Conservation (phyloP, 2,329 filamentous ascomycete species). For the Canariomyces notabilis region DNA sequence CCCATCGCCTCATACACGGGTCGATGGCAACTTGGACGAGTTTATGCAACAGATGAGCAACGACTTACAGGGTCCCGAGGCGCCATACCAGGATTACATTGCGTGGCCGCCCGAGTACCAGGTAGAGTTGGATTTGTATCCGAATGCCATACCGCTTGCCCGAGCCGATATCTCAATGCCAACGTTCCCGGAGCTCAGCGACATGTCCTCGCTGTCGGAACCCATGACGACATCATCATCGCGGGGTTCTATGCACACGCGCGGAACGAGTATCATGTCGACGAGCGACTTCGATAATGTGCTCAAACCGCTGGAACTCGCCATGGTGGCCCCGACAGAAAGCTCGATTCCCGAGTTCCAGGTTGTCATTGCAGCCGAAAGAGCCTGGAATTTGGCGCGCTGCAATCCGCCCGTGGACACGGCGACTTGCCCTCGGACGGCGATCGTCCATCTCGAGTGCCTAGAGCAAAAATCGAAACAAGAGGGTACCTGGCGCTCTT, state of each 20-base stretch:
- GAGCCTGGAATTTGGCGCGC: constrained; percentile 47
- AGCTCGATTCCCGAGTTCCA: constrained; percentile 41
- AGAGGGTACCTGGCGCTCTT: constrained; percentile 41
- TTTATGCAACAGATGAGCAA: constrained; percentile 36
- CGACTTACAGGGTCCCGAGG: constrained; percentile 34
- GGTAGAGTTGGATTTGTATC: constrained; percentile 40
- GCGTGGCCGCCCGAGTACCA: constrained; percentile 39
- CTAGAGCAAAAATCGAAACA: constrained; percentile 46
- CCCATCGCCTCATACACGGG: constrained; percentile 33
- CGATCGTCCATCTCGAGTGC: constrained; percentile 47
- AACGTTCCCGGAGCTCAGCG: constrained; percentile 37
- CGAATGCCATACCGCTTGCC: constrained; percentile 29
- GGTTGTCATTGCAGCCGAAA: constrained; percentile 43
- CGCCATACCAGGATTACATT: constrained; percentile 40
- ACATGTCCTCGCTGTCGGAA: constrained; percentile 40
- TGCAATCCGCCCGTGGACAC: constrained; percentile 45
- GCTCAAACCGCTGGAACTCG: constrained; percentile 31
- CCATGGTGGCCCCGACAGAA: constrained; percentile 26
- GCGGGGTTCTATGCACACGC: constrained; percentile 40
- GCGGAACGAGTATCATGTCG: constrained; percentile 45
- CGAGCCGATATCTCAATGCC: constrained; percentile 34
- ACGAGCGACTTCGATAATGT: constrained; percentile 33
- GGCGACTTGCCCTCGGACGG: constrained; percentile 43
- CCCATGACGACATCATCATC: constrained; percentile 38
- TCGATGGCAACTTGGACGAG: constrained; percentile 37